These are phyloP conservation scores for Pseudocercospora ulei DNA, from an alignment of 2,329 filamentous ascomycete genomes.

Conservation along the genomic window DNA sequence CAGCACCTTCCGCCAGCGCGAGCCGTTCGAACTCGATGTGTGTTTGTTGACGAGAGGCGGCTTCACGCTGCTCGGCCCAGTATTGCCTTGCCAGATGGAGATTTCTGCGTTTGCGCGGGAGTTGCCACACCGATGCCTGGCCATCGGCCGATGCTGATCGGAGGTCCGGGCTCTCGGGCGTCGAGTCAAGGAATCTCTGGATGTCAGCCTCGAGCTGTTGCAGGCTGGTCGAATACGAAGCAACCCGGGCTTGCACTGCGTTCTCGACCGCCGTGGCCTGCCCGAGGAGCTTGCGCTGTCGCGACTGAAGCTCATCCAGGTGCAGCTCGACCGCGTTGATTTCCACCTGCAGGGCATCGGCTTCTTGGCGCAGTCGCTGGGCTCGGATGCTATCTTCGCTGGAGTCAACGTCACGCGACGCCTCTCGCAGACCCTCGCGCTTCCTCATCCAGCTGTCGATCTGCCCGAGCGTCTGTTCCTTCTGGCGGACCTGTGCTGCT, in stretches of 20 bases:
- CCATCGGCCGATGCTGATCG: constrained; percentile 15
- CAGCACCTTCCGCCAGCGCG: constrained; percentile 58
- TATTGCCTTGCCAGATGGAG: constrained; percentile 60
- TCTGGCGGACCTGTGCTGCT: constrained; percentile 47
- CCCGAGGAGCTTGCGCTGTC: constrained; percentile 50
- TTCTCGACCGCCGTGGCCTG: constrained; percentile 56
- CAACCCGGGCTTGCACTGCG: constrained; percentile 59
- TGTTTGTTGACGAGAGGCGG: constrained; percentile 47
- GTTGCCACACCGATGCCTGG: constrained; percentile 35
- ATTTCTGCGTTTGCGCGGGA: constrained; percentile 57
- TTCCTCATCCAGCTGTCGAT: constrained; percentile 52
- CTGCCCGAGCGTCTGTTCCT: constrained; percentile 50
- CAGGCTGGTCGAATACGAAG: constrained; percentile 59
- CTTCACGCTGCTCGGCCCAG: constrained; percentile 55
- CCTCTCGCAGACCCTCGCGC: constrained; percentile 46
- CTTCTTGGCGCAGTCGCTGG: constrained; percentile 44
- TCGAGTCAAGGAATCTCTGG: constrained; percentile 44
- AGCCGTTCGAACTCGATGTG: constrained; percentile 52
- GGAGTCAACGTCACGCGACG: constrained; percentile 49
- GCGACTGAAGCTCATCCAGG: constrained; percentile 51
- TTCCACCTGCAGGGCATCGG: constrained; percentile 48
- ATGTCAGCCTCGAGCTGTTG: constrained; percentile 57
- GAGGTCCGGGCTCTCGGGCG: constrained; percentile 14
- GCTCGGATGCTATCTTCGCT: constrained; percentile 50
- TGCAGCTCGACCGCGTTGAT: constrained; percentile 58